These are phyloP conservation scores for Iodosphaeria phyllophila DNA, from an alignment of 2,329 filamentous ascomycete genomes.

Conservation along the genomic window DNA sequence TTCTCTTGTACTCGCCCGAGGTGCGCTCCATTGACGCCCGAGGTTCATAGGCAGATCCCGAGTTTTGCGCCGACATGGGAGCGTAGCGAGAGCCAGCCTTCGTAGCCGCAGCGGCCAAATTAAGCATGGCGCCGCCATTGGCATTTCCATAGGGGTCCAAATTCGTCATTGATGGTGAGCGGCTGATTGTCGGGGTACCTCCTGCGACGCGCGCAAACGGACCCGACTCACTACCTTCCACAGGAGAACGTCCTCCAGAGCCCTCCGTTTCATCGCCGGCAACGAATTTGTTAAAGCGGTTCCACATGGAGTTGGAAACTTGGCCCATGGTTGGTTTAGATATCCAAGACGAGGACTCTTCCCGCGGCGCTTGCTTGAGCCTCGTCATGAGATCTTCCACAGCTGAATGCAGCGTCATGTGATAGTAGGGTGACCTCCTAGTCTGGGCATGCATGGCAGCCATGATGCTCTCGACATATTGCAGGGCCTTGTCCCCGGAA, in stretches of 20 bases:
- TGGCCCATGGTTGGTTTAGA: constrained; percentile 92
- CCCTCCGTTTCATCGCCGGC: constrained; percentile 69
- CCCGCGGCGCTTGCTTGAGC: constrained; percentile 70
- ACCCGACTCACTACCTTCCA: constrained; percentile 45
- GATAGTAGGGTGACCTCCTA: constrained; percentile 72
- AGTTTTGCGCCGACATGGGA: constrained; percentile 15
- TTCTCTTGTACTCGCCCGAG: constrained; percentile 21
- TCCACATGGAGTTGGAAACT: constrained; percentile 78
- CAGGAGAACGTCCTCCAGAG: no score
- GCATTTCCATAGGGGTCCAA: constrained; percentile 53
- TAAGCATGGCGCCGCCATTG: constrained; percentile 7
- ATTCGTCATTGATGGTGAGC: constrained; percentile 49
- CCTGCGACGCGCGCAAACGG: constrained; percentile 70
- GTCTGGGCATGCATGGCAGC: constrained; percentile 63
- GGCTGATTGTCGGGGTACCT: constrained; percentile 57
- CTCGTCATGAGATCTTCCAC: constrained; percentile 73
- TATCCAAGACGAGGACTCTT: constrained; percentile 73
- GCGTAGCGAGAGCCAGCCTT: constrained; percentile 32
- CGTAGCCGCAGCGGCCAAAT: constrained; percentile 13
- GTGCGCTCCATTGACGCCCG: constrained; percentile 25
- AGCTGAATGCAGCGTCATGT: constrained; percentile 50
- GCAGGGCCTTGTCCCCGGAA: constrained; percentile 61
- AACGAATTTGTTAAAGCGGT: constrained; percentile 91
- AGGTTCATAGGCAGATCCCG: constrained; percentile 18
- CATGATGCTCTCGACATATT: constrained; percentile 78